Percentiles rank a stretch among this genome's conserved stretches.
These are phyloP conservation scores for Fagopyrum tataricum DNA, from an alignment of 148 eudicot genomes.

Conservation along the genomic window DNA sequence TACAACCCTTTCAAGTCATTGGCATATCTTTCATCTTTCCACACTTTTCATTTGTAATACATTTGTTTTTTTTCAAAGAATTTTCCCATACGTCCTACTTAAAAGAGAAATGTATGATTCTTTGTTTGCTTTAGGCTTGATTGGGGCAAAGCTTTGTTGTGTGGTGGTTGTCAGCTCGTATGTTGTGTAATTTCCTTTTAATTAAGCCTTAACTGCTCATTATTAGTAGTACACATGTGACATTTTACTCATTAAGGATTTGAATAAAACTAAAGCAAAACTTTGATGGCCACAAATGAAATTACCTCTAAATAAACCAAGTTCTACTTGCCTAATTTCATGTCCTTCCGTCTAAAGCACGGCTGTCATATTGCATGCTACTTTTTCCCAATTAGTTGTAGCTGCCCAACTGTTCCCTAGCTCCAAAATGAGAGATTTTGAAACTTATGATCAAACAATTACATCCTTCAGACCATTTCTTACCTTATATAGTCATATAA, in stretches of 20 bases:
- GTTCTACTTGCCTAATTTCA: background rate
- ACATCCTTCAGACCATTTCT: background rate
- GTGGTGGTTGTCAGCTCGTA: background rate
- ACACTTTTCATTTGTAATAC: background rate
- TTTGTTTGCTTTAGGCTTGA: slow-evolving; percentile 8
- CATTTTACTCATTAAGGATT: background rate
- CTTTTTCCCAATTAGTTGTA: background rate
- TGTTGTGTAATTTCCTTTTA: slow-evolving; percentile 3
- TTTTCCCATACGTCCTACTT: background rate
- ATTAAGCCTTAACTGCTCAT: background rate
- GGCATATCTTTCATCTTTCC: background rate
- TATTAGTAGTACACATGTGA: background rate
- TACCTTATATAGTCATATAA: background rate
- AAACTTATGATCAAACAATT: background rate
- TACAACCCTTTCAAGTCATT: background rate
- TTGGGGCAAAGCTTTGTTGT: background rate
- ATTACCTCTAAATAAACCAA: background rate
- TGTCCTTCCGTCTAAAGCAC: background rate
- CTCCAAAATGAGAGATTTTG: background rate
- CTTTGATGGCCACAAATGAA: background rate
- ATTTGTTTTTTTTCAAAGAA: background rate
- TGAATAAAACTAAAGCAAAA: background rate
- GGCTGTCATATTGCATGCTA: background rate
- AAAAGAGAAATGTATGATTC: background rate
- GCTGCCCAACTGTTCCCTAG: background rate